Evolutionary conservation across 805 yeast species (phyloP), one percentile per base, ranked within the genome.

Genomic region (Diddensiella santjacobensis): DNA sequence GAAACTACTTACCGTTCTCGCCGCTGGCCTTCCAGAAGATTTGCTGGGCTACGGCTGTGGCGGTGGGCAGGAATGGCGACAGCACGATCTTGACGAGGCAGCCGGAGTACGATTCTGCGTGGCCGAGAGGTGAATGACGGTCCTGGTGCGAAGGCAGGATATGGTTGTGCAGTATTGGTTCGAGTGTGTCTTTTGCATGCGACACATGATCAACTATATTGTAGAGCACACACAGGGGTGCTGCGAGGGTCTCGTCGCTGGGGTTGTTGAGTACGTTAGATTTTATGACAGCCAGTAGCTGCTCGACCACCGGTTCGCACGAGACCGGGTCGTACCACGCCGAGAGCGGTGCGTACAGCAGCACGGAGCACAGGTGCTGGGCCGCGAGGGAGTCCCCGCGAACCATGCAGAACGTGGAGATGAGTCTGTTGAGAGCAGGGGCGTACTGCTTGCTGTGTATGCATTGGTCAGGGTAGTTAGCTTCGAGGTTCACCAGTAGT

Each of bases 121-220:
- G 22, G 3, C 62, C 63, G n/a, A 61, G 46, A 8, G 54, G 57
- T 15, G 41, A 30, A n/a, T 55, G 45, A 3, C 65, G 55, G 45
- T 61, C 65, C 18, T 40, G 36, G 3, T 43, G 51, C 2, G 58
- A 53, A n/a, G 56, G 54, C 10, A 52, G 46, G 4, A 52, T 20
- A 2, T 39, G 22, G 15, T 22, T 19, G 11, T 33, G 40, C 8
- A 44, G 38, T 4, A 26, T 8, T 8, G 31, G 13, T 26, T 26
- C 13, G 31, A 8, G 13, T 26, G 8, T 26, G 13, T 8, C 13
- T 13, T 26, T 8, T 13, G 8, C 13, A 13, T 26, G 11, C 31
- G 11, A 26, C 11, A 26, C 31, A 26, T 26, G 31, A 26, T 26
- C 31, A 26, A 26, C 31, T 26, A 26, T 26, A 8, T 26, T 26